phyloP scores from a whole-genome alignment of 768 basidiomycete genomes.

The Phanerodontia chrysosporium region DNA sequence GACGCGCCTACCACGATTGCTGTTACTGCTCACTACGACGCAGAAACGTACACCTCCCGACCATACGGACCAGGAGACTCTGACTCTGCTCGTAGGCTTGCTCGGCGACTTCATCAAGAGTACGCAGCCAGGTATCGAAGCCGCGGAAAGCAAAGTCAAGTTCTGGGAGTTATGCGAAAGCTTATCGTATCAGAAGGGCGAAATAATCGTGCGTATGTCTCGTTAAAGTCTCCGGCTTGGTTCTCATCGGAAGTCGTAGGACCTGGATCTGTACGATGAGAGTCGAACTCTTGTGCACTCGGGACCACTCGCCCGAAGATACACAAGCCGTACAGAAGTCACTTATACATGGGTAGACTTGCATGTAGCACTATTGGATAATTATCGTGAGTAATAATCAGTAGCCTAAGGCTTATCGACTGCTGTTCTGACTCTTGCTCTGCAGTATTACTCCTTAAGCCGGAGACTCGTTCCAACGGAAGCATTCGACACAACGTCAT shows the following conservation, averaged over 20 bases:
- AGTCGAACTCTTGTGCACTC: slow-evolving; percentile 68
- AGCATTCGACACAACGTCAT: slow-evolving; percentile 48
- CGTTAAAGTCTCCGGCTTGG: not conserved
- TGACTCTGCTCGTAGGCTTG: slow-evolving; percentile 68
- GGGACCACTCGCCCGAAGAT: slow-evolving; percentile 57
- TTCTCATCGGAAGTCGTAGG: slow-evolving; percentile 39
- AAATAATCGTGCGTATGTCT: slow-evolving; percentile 64
- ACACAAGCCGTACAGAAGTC: slow-evolving; percentile 48
- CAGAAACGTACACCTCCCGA: slow-evolving; percentile 60
- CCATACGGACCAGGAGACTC: slow-evolving; percentile 76
- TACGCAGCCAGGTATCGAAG: slow-evolving; percentile 86
- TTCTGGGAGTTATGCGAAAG: slow-evolving; percentile 79
- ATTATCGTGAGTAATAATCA: slow-evolving; percentile 52
- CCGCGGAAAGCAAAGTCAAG: slow-evolving; percentile 88
- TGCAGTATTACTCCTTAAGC: slow-evolving; percentile 60
- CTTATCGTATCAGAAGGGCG: slow-evolving; percentile 69
- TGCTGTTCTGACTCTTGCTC: not conserved
- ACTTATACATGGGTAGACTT: slow-evolving; percentile 71
- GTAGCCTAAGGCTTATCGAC: not conserved
- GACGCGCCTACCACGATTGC: slow-evolving; percentile 80
- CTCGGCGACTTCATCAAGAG: slow-evolving; percentile 73
- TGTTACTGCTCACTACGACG: slow-evolving; percentile 68
- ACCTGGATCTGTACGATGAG: slow-evolving; percentile 78
- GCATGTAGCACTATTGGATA: slow-evolving; percentile 66
- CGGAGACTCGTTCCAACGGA: slow-evolving; percentile 51